These are phyloP conservation scores for Chloris gayana DNA, from an alignment of 176 grass and related monocot species.

Conservation along the genomic window DNA sequence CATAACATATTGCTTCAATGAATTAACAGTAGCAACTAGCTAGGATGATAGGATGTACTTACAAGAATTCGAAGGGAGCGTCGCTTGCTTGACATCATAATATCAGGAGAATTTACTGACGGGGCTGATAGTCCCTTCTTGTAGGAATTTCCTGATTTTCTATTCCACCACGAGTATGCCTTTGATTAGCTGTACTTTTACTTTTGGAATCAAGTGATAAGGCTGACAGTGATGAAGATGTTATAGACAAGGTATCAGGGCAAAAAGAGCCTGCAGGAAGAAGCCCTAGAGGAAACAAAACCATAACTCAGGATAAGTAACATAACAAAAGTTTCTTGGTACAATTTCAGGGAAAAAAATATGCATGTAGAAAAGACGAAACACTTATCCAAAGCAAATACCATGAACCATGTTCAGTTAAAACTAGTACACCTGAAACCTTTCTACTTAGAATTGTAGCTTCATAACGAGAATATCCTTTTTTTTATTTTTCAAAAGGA, in stretches of 20 bases:
- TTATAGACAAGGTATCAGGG: constrained; percentile 35
- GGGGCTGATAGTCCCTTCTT: constrained; percentile 6
- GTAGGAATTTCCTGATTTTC: constrained; percentile 36
- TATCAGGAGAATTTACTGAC: constrained; percentile 14
- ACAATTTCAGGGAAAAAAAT: constrained; percentile 1
- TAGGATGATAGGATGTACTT: constrained; percentile 29
- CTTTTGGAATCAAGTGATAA: constrained; percentile 47
- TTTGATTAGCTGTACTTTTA: constrained; percentile 27
- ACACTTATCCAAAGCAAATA: neutral
- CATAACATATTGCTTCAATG: neutral
- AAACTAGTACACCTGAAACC: neutral
- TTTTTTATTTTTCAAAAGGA: neutral
- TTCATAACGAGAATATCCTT: neutral
- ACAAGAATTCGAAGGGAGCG: constrained; percentile 52
- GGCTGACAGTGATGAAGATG: constrained; percentile 43
- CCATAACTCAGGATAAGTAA: constrained; percentile 14
- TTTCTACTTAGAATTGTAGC: neutral
- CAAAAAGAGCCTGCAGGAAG: constrained; percentile 29
- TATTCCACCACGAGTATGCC: neutral
- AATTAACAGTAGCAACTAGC: neutral
- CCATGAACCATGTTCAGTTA: neutral
- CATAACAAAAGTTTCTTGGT: neutral
- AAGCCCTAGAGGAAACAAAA: constrained; percentile 43
- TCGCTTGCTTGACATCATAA: constrained; percentile 13
- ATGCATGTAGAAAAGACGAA: neutral